These are phyloP conservation scores for Gonapodya sp. DNA, from an alignment of 192 early-diverging fungal genomes.

Conservation along the genomic window DNA sequence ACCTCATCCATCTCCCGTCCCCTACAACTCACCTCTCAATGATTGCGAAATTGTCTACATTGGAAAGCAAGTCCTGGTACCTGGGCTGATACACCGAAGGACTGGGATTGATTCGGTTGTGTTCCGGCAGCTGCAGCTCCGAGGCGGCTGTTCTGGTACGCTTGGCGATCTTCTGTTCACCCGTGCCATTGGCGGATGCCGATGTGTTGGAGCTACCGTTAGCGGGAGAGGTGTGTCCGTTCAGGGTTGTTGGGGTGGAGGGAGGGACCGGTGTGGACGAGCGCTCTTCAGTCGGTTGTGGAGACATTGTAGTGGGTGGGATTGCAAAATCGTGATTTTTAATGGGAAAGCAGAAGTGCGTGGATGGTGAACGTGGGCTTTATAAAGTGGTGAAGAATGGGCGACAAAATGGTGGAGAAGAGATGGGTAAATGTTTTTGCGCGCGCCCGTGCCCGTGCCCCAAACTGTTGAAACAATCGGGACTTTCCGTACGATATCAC, in stretches of 20 bases:
- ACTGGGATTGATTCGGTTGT: not conserved
- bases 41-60: constrained; percentile 16
- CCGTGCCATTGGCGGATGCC: not conserved
- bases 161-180: not conserved
- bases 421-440: too few species aligned
- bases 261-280: not conserved
- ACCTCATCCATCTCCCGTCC: too few species aligned
- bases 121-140: not conserved
- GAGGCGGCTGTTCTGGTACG: not conserved
- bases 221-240: not conserved
- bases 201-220: too few species aligned
- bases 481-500: too few species aligned
- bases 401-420: not conserved
- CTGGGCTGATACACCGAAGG: not conserved
- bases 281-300: not conserved
- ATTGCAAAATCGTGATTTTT: too few species aligned
- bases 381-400: not conserved
- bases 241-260: not conserved
- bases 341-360: too few species aligned
- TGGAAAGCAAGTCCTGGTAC: constrained; percentile 11
- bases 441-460: too few species aligned
- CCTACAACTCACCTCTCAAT: constrained; percentile 9
- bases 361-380: not conserved
- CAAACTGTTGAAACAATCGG: too few species aligned
- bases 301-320: not conserved